Percentiles rank a stretch among this genome's conserved stretches.
Evolutionary conservation across 371 early-diverging fungal species (phyloP).

Genomic region (Apophysomyces ossiformis): DNA sequence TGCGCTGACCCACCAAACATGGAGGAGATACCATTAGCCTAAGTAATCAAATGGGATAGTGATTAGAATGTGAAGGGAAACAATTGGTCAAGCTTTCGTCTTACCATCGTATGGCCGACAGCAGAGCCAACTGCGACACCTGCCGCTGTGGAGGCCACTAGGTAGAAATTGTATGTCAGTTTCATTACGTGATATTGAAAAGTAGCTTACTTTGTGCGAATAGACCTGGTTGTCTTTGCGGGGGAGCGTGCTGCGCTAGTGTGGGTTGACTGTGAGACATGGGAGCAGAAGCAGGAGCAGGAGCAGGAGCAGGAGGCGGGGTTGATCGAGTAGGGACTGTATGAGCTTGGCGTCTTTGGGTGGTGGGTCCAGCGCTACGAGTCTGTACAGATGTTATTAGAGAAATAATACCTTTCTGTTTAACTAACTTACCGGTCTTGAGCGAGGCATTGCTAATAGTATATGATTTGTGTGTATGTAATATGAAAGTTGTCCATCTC

Average conservation of each 20-base stretch:
- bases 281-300: background rate
- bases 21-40: conserved; percentile 66
- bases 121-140: conserved; percentile 92
- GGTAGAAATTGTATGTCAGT: background rate
- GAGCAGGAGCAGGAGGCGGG: background rate
- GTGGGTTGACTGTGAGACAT: background rate
- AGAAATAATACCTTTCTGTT: background rate
- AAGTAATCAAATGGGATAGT: conserved; percentile 19
- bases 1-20: conserved; percentile 62
- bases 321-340: background rate
- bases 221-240: background rate
- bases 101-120: conserved; percentile 59
- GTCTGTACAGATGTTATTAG: background rate
- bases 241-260: too few relatives aligned
- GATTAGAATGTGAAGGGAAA: background rate
- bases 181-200: background rate
- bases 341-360: conserved; percentile 2
- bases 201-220: conserved; percentile 26
- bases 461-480: too few relatives aligned
- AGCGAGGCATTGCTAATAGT: background rate
- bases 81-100: background rate
- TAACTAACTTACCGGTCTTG: background rate
- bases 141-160: conserved; percentile 89
- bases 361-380: conserved; percentile 1
- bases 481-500: too few relatives aligned